Evolutionary conservation across 805 yeast species (phyloP).

Genomic region (Metahyphopichia silvanorum): DNA sequence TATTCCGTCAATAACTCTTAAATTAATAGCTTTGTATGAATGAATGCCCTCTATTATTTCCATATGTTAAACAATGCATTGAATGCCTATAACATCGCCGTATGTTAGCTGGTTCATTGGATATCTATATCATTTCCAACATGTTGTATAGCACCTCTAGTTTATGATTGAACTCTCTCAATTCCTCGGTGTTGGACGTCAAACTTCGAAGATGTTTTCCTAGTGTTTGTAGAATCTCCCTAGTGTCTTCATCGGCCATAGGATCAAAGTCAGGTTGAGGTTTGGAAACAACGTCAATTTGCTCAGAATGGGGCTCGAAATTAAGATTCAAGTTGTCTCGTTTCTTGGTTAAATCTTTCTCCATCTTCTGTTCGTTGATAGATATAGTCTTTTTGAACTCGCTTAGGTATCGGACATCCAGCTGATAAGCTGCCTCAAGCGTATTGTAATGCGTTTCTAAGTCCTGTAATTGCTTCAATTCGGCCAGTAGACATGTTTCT

Average conservation of each 20-base stretch:
- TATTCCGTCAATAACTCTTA: too few relatives aligned
- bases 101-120: too few relatives aligned
- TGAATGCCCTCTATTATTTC: too few relatives aligned
- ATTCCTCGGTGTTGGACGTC: conserved; percentile 8
- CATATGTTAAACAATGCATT: too few relatives aligned
- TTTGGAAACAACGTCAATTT: neutral
- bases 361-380: conserved; percentile 11
- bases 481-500: conserved; percentile 40
- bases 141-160: conserved; percentile 12
- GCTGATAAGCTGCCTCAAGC: conserved; percentile 19
- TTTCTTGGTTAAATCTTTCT: conserved; percentile 8
- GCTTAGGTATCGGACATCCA: conserved; percentile 30
- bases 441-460: conserved; percentile 23
- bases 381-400: conserved; percentile 24
- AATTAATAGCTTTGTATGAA: too few relatives aligned
- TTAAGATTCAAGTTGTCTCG: conserved; percentile 4
- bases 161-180: conserved; percentile 10
- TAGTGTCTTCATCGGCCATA: conserved; percentile 14
- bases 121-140: conserved; percentile 9
- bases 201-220: conserved; percentile 12
- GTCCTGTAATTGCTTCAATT: conserved; percentile 32
- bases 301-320: neutral
- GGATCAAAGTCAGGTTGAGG: conserved; percentile 11
- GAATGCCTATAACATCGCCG: too few relatives aligned
- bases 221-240: conserved; percentile 11